phyloP scores from a whole-genome alignment of 352 stramenopile species.

The Globisporangium alternatum region DNA sequence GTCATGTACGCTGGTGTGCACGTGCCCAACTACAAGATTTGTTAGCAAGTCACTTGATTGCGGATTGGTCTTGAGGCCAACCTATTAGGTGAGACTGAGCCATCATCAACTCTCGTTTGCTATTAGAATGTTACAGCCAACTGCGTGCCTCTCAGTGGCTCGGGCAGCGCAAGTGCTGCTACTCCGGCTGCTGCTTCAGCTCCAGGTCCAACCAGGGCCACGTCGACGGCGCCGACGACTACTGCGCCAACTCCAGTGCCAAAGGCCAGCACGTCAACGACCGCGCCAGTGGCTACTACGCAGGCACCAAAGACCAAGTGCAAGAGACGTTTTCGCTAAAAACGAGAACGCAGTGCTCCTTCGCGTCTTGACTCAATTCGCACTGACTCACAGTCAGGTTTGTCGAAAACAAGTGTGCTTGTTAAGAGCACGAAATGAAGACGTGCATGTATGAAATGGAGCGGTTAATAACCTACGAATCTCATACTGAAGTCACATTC shows the following conservation, averaged over 20 bases:
- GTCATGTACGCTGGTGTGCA: conserved; percentile 25
- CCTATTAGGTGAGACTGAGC: no score
- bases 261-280: not conserved
- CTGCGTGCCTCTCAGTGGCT: conserved; percentile 8
- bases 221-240: not conserved
- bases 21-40: conserved; percentile 19
- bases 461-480: no score
- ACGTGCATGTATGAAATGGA: no score
- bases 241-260: not conserved
- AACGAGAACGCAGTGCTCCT: not conserved
- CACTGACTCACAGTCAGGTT: no score
- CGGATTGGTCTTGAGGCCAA: no score
- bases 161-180: not conserved
- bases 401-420: no score
- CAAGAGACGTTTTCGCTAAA: conserved; percentile 9
- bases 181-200: not conserved
- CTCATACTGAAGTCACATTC: no score
- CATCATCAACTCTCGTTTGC: no score
- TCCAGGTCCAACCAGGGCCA: not conserved
- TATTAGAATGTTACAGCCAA: no score
- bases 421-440: no score
- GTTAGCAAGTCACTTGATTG: no score
- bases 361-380: no score
- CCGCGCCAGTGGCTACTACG: not conserved
- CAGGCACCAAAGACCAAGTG: conserved; percentile 6